These are phyloP conservation scores for Quercus bicolor DNA, from an alignment of 306 rosid genomes.

Conservation along the genomic window DNA sequence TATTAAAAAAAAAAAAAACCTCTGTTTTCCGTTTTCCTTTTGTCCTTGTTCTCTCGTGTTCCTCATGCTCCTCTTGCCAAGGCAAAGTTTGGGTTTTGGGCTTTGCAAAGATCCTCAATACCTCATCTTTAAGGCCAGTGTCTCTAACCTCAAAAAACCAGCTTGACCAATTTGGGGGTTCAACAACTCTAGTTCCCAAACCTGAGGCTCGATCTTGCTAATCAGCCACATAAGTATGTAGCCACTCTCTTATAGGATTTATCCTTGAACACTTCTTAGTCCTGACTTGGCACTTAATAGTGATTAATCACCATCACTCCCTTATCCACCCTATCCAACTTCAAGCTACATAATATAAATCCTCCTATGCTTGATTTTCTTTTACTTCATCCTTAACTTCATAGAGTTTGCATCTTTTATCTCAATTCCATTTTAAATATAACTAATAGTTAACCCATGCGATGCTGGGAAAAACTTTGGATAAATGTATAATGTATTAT, in stretches of 20 bases:
- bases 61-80: conserved; percentile 37
- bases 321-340: too few species aligned
- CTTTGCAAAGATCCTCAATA: conserved; percentile 27
- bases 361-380: too few species aligned
- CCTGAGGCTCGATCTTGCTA: conserved; percentile 75
- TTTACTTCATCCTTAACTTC: too few species aligned
- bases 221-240: conserved; percentile 55
- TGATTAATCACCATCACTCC: too few species aligned
- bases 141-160: conserved; percentile 71
- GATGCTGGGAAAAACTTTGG: too few species aligned
- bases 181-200: conserved; percentile 58
- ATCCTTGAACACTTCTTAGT: conserved; percentile 55
- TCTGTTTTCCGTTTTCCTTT: not conserved
- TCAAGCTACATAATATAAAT: too few species aligned
- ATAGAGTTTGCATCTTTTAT: too few species aligned
- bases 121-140: conserved; percentile 39
- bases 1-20: too few species aligned
- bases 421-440: too few species aligned
- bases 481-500: too few species aligned
- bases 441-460: too few species aligned
- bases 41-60: not conserved
- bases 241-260: conserved; percentile 78
- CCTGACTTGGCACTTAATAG: too few species aligned
- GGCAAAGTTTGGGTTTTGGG: conserved; percentile 41
- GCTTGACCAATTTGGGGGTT: conserved; percentile 58